Base-by-base conservation (phyloP, 208 protist genomes). In the Trichomonas tenax region DNA sequence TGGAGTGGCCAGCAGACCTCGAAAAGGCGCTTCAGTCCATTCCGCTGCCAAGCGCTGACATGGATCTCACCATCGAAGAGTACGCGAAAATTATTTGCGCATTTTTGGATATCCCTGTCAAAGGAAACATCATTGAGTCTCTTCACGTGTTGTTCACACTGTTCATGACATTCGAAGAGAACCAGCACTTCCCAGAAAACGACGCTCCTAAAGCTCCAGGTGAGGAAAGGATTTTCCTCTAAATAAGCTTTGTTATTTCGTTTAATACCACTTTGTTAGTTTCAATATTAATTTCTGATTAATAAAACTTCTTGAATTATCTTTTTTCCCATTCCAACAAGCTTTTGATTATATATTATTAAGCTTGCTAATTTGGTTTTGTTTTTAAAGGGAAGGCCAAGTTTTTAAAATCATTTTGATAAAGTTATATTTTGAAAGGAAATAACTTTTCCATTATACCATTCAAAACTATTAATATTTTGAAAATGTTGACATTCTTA, bases 81-180 rank as follows among this genome's bases (percentile, higher is more conserved):
- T 99, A 99, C 96, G 98, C 98, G n/a, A 97, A 98, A 17, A 98
- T 98, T 0, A 97, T 99, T 10, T 99, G 98, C 97, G 98, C 98
- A n/a, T 97, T 99, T n/a, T 96, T 99, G 36, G 99, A 99, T 96
- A 99, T 99, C 81, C 99, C 99, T 4, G 98, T 99, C 8, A 98
- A 99, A 97, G 98, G 97, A 9, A 96, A 88, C 96, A 97, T 99
- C 36, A 98, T 99, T 95, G 98, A 99, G 96, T 99, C 98, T 0
- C 97, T 99, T 9, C 98, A 99, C 97, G 97, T 99, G 23, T 98
- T 99, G 97, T 99, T 99, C 97, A 98, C 98, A 31, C 96, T 99
- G 17, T 93, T 48, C 51, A 41, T 44, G 44, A 41, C 41, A 40
- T 93, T 51, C 44, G 44, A 93, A 93, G 86, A 51, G 44, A 93